phyloP scores from a whole-genome alignment of 2,329 filamentous ascomycete species.

The Domatiomyces globalis region DNA sequence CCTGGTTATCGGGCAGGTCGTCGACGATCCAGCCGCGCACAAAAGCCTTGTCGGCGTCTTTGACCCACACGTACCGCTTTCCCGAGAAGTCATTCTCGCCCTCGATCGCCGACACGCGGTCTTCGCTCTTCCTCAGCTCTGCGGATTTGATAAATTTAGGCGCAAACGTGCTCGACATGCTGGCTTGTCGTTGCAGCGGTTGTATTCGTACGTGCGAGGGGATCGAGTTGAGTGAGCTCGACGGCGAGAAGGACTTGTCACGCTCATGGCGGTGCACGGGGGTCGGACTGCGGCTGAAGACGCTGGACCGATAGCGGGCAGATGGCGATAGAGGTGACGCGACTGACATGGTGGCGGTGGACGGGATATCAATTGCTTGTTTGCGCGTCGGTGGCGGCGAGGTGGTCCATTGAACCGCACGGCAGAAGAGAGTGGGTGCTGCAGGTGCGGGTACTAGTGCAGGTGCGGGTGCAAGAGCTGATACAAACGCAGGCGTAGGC shows the following conservation, averaged over 20 bases:
- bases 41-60: constrained; percentile 74
- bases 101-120: constrained; percentile 59
- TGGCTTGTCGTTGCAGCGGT: constrained; percentile 51
- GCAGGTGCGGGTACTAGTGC: neutral
- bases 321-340: constrained; percentile 14
- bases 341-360: constrained; percentile 28
- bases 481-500: neutral
- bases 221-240: constrained; percentile 32
- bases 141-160: constrained; percentile 91
- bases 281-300: constrained; percentile 43
- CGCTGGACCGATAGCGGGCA: constrained; percentile 57
- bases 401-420: constrained; percentile 45
- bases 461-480: too few species aligned
- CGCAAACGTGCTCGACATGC: constrained; percentile 65
- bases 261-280: constrained; percentile 45
- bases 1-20: constrained; percentile 52
- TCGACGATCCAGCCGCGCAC: constrained; percentile 85
- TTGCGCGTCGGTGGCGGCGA: constrained; percentile 70
- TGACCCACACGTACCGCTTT: constrained; percentile 95
- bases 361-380: constrained; percentile 52
- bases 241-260: constrained; percentile 53
- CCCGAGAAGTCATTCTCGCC: constrained; percentile 98
- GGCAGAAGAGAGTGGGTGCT: neutral
- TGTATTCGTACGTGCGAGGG: constrained; percentile 30
- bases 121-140: constrained; percentile 48